Percentiles rank a stretch among this genome's conserved stretches.
Conservation (phyloP, 1,284 basidiomycete species). For the Tylopilus orsonianus region DNA sequence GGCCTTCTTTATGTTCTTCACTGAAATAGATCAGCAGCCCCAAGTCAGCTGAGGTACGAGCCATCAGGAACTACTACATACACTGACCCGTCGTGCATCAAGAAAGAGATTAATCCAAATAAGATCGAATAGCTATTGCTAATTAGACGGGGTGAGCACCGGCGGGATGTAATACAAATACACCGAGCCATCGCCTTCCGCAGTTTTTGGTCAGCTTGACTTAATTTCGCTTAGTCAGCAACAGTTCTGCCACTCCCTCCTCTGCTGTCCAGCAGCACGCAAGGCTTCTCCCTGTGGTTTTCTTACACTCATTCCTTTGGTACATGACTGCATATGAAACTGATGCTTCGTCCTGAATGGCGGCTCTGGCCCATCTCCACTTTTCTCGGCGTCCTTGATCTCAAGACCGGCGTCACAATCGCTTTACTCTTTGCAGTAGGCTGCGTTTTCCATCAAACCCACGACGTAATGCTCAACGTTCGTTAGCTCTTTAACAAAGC, state of each 20-base stretch:
- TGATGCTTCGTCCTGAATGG: slow-evolving; percentile 78
- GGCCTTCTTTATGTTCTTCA: no score
- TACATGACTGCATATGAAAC: slow-evolving; percentile 59
- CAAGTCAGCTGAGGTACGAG: no score
- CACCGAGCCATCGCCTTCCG: no score
- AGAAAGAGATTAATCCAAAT: no score
- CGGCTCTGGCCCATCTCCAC: slow-evolving; percentile 77
- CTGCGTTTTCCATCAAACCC: slow-evolving; percentile 16
- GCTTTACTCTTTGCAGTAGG: slow-evolving; percentile 84
- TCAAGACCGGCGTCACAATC: slow-evolving; percentile 87
- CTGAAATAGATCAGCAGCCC: no score
- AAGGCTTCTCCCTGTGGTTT: neutral
- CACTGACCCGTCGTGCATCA: no score
- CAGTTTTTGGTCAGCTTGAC: no score
- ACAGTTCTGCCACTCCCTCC: neutral
- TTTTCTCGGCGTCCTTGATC: slow-evolving; percentile 81
- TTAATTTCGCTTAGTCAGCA: slow-evolving; percentile 20
- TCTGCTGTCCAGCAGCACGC: neutral
- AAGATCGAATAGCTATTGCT: no score
- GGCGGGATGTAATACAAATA: no score
- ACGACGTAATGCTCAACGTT: slow-evolving; percentile 11
- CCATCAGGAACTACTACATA: no score
- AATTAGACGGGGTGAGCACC: no score
- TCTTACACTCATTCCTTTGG: slow-evolving; percentile 11
- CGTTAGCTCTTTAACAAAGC: slow-evolving; percentile 93